Conservation (phyloP, 2,329 filamentous ascomycete species). For the Purpureocillium takamizusanense region DNA sequence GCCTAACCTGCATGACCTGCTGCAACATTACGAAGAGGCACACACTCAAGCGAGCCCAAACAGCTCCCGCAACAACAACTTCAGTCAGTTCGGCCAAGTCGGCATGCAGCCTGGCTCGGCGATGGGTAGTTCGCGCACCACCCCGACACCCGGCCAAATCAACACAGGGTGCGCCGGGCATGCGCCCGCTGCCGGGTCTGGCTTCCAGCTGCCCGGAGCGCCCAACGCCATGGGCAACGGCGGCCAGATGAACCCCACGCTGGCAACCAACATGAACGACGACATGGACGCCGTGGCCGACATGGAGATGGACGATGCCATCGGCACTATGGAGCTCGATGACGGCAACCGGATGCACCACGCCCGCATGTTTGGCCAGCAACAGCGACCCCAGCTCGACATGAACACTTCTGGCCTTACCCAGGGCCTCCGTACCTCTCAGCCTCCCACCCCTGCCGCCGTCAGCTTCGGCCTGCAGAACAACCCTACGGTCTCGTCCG, state of each 20-base stretch:
- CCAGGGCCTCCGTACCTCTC: conserved; percentile 75
- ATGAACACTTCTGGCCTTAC: conserved; percentile 67
- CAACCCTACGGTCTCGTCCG: conserved; percentile 93
- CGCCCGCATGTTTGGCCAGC: conserved; percentile 59
- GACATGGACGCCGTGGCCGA: conserved; percentile 84
- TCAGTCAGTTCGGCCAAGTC: conserved; percentile 29
- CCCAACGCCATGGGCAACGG: conserved; percentile 16
- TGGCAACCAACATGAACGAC: conserved; percentile 32
- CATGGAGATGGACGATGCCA: conserved; percentile 92
- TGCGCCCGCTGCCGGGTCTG: conserved; percentile 18
- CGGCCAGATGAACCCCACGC: conserved; percentile 32
- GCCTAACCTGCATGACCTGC: conserved; percentile 83
- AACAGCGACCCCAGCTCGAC: conserved; percentile 62
- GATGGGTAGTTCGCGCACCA: conserved; percentile 23
- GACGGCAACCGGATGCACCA: conserved; percentile 59
- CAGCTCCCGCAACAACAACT: conserved; percentile 28
- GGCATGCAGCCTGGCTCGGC: conserved; percentile 21
- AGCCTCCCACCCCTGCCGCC: conserved; percentile 75
- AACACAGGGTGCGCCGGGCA: conserved; percentile 20
- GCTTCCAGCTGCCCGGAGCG: conserved; percentile 29
- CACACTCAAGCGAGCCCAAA: conserved; percentile 63
- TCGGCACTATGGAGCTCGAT: conserved; percentile 56
- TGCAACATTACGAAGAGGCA: conserved; percentile 94
- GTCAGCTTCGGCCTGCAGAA: conserved; percentile 74
- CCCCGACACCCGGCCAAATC: conserved; percentile 18